These are phyloP conservation scores for Lipomyces yamadae DNA, from an alignment of 805 yeast genomes.

Conservation along the genomic window DNA sequence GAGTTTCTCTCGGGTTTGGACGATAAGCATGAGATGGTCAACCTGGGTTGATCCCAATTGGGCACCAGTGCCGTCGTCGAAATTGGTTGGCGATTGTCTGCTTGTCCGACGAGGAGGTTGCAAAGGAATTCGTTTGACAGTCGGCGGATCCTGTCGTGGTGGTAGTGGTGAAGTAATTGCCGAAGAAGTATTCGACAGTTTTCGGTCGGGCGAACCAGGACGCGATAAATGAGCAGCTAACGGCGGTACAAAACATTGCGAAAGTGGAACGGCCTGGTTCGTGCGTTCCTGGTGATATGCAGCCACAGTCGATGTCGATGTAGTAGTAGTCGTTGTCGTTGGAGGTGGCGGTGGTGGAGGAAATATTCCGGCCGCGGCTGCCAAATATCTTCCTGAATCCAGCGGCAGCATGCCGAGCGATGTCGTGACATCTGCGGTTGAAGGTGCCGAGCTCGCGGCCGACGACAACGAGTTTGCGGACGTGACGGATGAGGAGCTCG, in stretches of 20 bases:
- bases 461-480: background rate
- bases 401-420: constrained; percentile 1
- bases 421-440: constrained; percentile 6
- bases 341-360: background rate
- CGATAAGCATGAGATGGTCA: constrained; percentile 87
- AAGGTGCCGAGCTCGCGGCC: constrained; percentile 3
- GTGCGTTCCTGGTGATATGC: background rate
- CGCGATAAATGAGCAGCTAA: background rate
- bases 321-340: too few relatives aligned
- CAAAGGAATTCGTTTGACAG: constrained; percentile 9
- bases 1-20: constrained; percentile 81
- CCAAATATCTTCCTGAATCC: background rate
- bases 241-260: background rate
- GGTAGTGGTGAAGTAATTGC: constrained; percentile 14
- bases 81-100: constrained; percentile 30
- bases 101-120: constrained; percentile 11
- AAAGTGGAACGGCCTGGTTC: background rate
- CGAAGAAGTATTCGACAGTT: background rate
- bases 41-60: constrained; percentile 61
- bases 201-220: background rate
- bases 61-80: constrained; percentile 14
- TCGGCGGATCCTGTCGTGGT: constrained; percentile 13
- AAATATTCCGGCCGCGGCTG: constrained; percentile 5
- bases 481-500: constrained; percentile 28
- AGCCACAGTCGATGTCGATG: too few relatives aligned